Evolutionary conservation across 2,329 filamentous ascomycete genomes (phyloP).

Genomic region (Colletotrichum tropicicola): DNA sequence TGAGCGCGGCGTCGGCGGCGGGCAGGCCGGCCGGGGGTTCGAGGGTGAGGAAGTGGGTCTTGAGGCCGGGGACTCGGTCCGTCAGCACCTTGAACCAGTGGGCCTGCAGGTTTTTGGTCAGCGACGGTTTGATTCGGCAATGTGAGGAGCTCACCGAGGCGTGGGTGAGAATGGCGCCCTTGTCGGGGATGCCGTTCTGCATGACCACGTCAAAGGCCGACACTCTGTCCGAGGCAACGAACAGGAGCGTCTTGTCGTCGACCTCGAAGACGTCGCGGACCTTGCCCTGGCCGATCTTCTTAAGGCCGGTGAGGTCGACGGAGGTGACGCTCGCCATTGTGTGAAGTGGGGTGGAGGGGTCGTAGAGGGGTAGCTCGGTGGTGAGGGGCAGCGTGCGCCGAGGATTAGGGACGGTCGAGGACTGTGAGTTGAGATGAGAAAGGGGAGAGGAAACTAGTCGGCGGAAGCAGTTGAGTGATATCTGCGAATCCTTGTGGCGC

Average conservation of each 20-base stretch:
- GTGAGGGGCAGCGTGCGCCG: neutral
- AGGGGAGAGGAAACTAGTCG: no score
- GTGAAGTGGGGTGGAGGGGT: constrained; percentile 23
- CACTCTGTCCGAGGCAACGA: constrained; percentile 89
- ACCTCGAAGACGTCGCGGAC: constrained; percentile 84
- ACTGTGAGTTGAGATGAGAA: neutral
- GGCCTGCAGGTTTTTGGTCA: constrained; percentile 35
- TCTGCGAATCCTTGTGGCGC: neutral
- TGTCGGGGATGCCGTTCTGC: constrained; percentile 69
- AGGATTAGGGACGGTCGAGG: neutral
- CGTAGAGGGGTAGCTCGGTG: neutral
- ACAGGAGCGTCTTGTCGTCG: constrained; percentile 76
- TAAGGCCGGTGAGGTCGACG: constrained; percentile 28
- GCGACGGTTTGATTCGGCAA: neutral
- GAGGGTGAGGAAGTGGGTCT: constrained; percentile 61
- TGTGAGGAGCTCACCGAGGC: constrained; percentile 36
- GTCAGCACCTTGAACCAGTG: constrained; percentile 64
- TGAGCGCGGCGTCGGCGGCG: constrained; percentile 56
- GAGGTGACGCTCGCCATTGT: constrained; percentile 28
- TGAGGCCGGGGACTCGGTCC: constrained; percentile 54
- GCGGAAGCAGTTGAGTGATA: no score
- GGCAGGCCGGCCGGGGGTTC: constrained; percentile 45
- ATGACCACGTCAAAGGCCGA: constrained; percentile 95
- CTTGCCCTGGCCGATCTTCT: constrained; percentile 60
- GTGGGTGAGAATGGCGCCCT: constrained; percentile 60